Evolutionary conservation across 345 rosid species (phyloP).

Genomic region (Triadica sebifera): DNA sequence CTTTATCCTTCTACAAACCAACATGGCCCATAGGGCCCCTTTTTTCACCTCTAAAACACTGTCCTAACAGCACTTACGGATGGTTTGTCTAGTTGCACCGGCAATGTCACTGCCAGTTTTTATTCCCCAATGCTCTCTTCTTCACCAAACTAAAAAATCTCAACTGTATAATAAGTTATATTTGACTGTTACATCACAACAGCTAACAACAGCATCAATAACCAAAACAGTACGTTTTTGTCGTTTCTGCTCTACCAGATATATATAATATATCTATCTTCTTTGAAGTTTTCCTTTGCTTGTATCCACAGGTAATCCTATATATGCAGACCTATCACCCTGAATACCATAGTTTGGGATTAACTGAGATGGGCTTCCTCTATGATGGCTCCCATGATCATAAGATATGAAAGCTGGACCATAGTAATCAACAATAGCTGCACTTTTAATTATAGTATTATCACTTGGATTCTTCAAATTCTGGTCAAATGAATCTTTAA

Average conservation of each 20-base stretch:
- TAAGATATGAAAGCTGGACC: constrained; percentile 23
- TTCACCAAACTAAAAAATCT: neutral
- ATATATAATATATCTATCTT: constrained; percentile 13
- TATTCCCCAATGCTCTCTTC: too few species aligned
- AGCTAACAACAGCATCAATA: constrained; percentile 13
- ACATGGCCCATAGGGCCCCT: too few species aligned
- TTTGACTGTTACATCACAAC: constrained; percentile 23
- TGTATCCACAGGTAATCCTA: constrained; percentile 56
- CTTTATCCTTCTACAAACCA: too few species aligned
- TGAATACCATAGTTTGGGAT: constrained; percentile 61
- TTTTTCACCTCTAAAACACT: too few species aligned
- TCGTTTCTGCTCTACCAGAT: constrained; percentile 27
- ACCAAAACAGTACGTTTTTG: constrained; percentile 19
- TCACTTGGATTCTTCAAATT: constrained; percentile 20
- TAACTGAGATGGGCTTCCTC: constrained; percentile 50
- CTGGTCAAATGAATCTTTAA: constrained; percentile 25
- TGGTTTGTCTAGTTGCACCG: too few species aligned
- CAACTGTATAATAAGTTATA: constrained; percentile 18
- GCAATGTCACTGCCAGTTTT: too few species aligned
- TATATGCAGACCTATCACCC: constrained; percentile 60
- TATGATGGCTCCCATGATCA: constrained; percentile 18
- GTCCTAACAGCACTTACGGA: too few species aligned
- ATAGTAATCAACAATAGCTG: constrained; percentile 32
- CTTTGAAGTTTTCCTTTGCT: constrained; percentile 59
- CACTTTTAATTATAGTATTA: constrained; percentile 9